phyloP scores from a whole-genome alignment of 2,329 filamentous ascomycete genomes.

The Monilinia polystroma region DNA sequence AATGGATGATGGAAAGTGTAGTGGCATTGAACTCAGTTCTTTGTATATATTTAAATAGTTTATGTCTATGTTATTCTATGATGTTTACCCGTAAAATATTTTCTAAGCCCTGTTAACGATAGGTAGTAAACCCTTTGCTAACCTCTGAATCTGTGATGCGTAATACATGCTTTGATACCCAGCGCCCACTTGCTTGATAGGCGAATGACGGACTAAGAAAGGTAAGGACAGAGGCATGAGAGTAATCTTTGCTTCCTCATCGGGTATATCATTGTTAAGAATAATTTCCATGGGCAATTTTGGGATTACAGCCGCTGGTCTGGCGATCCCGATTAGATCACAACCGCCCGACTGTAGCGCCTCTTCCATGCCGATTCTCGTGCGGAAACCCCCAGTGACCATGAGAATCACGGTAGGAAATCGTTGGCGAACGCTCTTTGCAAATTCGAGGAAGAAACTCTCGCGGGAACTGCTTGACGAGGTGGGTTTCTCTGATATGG shows the following conservation, averaged over 20 bases:
- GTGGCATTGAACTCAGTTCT: neutral
- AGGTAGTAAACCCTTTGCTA: conserved; percentile 27
- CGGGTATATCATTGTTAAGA: conserved; percentile 38
- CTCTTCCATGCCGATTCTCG: conserved; percentile 49
- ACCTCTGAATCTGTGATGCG: conserved; percentile 36
- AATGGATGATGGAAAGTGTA: neutral
- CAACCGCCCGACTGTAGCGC: conserved; percentile 49
- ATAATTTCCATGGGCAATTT: conserved; percentile 43
- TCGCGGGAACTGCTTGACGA: conserved; percentile 54
- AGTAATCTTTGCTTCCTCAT: conserved; percentile 30
- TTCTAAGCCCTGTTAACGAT: neutral
- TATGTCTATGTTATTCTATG: neutral
- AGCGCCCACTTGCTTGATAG: conserved; percentile 27
- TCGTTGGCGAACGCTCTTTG: conserved; percentile 48
- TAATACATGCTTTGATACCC: conserved; percentile 34
- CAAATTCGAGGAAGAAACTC: conserved; percentile 68
- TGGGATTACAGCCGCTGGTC: conserved; percentile 48
- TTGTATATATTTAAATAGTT: neutral
- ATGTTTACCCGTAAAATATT: neutral
- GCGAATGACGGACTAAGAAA: conserved; percentile 19
- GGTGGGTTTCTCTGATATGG: too few species aligned
- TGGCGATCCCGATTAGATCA: conserved; percentile 50
- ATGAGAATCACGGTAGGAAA: conserved; percentile 50
- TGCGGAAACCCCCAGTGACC: conserved; percentile 64
- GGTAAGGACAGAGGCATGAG: conserved; percentile 21